Evolutionary conservation across 192 early-diverging fungal genomes (phyloP), one percentile per base, ranked within the genome.

Genomic region (Podila epicladia): DNA sequence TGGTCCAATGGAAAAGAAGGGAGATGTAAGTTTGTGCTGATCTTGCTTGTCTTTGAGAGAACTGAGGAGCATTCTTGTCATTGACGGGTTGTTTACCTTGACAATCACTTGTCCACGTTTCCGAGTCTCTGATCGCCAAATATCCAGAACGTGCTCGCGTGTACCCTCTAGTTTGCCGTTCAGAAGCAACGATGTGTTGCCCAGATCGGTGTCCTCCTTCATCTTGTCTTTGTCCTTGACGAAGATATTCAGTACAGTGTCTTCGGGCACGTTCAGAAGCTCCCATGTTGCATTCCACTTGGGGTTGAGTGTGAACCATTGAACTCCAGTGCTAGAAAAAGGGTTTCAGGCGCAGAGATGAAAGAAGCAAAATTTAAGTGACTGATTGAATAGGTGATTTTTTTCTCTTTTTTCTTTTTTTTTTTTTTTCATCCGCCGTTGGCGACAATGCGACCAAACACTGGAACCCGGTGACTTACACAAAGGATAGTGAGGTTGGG

Each of bases 141-240:
- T 51, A 12, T 80, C 77, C 13, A 80, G 51, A 19, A 31, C 13
- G 38, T 80, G 77, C 35, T 80, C 71, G 19, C 53, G 61, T 37
- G 66, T 32, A 0, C 71, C 77, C 29, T 80, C 77, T 0, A 73
- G 31, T 24, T 64, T 49, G 9, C 66, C 9, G 15, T 62, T 65
- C 15, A 80, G 58, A 13, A 35, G 26, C 1, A 80, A 32, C 4
- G 12, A 33, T 31, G 65, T 65, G 7, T 60, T 72, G 24, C 77
- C 77, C 5, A 80, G 51, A n/a, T 20, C 66, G 11, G 77, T 80
- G 20, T 80, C 77, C 28, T 65, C 77, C 49, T 80, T 80, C 71
- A 80, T 69, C 31, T 55, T 80, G 62, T 80, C 71, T 45, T 80
- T 80, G 62, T 80, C 77, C 66, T 63, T 80, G 41, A 80, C 37